Evolutionary conservation across 805 yeast genomes (phyloP).

Genomic region (Limtongozyma cylindracea): DNA sequence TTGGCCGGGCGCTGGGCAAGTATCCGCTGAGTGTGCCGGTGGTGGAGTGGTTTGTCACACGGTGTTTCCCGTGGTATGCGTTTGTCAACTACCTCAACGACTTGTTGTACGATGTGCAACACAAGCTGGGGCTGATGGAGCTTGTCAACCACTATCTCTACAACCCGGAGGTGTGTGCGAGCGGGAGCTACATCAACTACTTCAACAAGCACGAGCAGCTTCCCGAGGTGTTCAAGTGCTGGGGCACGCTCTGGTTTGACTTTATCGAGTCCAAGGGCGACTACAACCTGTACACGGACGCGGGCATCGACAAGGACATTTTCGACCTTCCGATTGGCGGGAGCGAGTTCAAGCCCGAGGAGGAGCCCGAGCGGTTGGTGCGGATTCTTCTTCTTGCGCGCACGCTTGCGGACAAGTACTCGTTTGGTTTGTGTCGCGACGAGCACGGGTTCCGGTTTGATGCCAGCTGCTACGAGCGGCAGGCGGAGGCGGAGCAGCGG

Average conservation of each 20-base stretch:
- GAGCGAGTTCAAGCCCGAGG: conserved; percentile 9
- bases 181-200: conserved; percentile 16
- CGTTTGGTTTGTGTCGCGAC: conserved; percentile 27
- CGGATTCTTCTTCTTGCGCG: conserved; percentile 24
- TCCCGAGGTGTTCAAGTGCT: conserved; percentile 63
- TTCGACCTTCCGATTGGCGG: conserved; percentile 43
- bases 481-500: too few relatives aligned
- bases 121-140: too few relatives aligned
- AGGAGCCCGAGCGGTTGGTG: conserved; percentile 23
- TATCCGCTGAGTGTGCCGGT: conserved; percentile 19
- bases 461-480: conserved; percentile 6
- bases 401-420: conserved; percentile 22
- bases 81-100: conserved; percentile 39
- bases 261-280: conserved; percentile 25
- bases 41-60: conserved; percentile 23
- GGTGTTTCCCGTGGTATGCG: conserved; percentile 45
- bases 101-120: too few relatives aligned
- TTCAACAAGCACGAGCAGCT: conserved; percentile 35
- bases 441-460: conserved; percentile 18
- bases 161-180: too few relatives aligned
- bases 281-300: conserved; percentile 17
- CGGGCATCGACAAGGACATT: conserved; percentile 28
- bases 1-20: conserved; percentile 25
- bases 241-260: conserved; percentile 74
- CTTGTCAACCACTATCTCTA: too few relatives aligned